These are phyloP conservation scores for Exophiala sp. DNA, from an alignment of 2,329 filamentous ascomycete genomes.

Conservation along the genomic window DNA sequence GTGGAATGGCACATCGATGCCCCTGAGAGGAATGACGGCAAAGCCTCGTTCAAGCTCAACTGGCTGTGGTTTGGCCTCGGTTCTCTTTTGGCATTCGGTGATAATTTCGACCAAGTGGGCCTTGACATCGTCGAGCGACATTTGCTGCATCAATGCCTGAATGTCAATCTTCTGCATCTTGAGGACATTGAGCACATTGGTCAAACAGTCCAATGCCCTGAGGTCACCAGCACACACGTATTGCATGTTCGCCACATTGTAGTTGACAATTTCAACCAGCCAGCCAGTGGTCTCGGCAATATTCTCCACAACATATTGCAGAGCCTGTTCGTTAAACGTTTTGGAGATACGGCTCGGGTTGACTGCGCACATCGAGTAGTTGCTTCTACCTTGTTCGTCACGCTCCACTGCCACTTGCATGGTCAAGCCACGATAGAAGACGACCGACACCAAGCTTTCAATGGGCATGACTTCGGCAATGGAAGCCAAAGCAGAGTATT, in stretches of 20 bases:
- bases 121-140: slow-evolving; percentile 88
- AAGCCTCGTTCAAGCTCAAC: slow-evolving; percentile 91
- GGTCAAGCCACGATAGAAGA: slow-evolving; percentile 97
- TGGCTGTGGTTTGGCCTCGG: slow-evolving; percentile 81
- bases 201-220: slow-evolving; percentile 62
- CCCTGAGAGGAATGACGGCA: slow-evolving; percentile 91
- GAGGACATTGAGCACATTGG: slow-evolving; percentile 86
- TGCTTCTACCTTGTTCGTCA: slow-evolving; percentile 85
- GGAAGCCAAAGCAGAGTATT: slow-evolving; percentile 95
- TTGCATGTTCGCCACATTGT: slow-evolving; percentile 70
- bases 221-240: slow-evolving; percentile 67
- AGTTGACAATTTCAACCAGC: slow-evolving; percentile 99
- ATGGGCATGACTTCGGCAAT: slow-evolving; percentile 99
- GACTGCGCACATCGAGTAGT: slow-evolving; percentile 99
- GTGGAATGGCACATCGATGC: slow-evolving; percentile 97
- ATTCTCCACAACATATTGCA: slow-evolving; percentile 95
- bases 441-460: slow-evolving; percentile 93
- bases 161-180: slow-evolving; percentile 98
- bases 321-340: slow-evolving; percentile 95
- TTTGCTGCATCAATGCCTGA: slow-evolving; percentile 79
- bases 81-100: slow-evolving; percentile 79
- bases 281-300: slow-evolving; percentile 91
- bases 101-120: slow-evolving; percentile 88
- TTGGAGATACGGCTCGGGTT: slow-evolving; percentile 98
- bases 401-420: slow-evolving; percentile 99